Conservation (phyloP, 2,329 filamentous ascomycete species). For the Beauveria scarabaeidicola region DNA sequence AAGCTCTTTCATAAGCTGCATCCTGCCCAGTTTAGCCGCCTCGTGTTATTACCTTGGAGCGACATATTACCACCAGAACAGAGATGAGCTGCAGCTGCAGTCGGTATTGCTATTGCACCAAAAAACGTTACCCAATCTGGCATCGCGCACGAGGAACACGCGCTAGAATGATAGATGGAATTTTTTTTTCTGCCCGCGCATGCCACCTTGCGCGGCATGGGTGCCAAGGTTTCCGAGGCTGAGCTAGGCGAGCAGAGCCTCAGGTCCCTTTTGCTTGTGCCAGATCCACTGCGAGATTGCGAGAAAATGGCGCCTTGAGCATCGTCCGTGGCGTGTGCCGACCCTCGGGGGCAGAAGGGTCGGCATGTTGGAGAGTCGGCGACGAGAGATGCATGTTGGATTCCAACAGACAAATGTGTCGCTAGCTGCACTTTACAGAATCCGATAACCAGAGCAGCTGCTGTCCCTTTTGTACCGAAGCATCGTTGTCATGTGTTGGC, state of each 20-base stretch:
- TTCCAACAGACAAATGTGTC: background rate
- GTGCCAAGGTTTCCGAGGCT: background rate
- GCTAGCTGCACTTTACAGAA: background rate
- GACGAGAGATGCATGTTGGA: background rate
- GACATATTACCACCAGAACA: background rate
- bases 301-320: constrained; percentile 1
- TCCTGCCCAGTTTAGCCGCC: background rate
- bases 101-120: background rate
- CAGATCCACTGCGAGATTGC: constrained; percentile 9
- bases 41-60: background rate
- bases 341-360: background rate
- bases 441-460: background rate
- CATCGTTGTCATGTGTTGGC: background rate
- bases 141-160: constrained; percentile 2
- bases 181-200: background rate
- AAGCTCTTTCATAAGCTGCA: constrained; percentile 4
- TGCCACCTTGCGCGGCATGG: no score
- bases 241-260: constrained; percentile 9
- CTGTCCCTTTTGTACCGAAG: background rate
- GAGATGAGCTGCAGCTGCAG: background rate
- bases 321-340: background rate
- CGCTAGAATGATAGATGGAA: constrained; percentile 9
- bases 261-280: constrained; percentile 3
- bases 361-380: background rate
- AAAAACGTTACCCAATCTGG: background rate